A percentile compares a stretch with the other conserved stretches of the same genome.
Conservation (phyloP, 352 stramenopile genomes). For the Phytophthora capsici region DNA sequence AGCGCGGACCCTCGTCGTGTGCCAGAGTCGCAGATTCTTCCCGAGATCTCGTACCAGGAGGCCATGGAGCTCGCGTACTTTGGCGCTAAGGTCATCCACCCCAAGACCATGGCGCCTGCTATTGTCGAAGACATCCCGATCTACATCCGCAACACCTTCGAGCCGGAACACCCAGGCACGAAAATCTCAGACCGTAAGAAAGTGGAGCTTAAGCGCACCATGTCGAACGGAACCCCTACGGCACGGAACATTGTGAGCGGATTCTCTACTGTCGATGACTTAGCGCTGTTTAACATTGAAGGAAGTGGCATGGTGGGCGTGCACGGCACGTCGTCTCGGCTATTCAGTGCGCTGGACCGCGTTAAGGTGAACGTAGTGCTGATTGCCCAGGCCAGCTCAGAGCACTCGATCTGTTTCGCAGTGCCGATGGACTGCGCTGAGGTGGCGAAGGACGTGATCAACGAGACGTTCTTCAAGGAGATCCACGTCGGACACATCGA, state of each 20-base stretch:
- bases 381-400: conserved; percentile 94
- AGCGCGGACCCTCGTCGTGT: conserved; percentile 95
- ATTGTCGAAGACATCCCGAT: conserved; percentile 95
- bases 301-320: conserved; percentile 95
- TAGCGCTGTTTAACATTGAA: conserved; percentile 97
- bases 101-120: conserved; percentile 95
- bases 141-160: conserved; percentile 98
- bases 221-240: conserved; percentile 64
- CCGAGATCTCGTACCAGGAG: conserved; percentile 96
- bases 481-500: conserved; percentile 87
- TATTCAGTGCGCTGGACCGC: conserved; percentile 93
- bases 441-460: conserved; percentile 74
- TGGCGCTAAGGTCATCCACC: conserved; percentile 97
- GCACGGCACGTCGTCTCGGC: conserved; percentile 90
- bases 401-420: conserved; percentile 97
- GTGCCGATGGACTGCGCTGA: conserved; percentile 78
- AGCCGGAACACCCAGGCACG: conserved; percentile 80
- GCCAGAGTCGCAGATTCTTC: conserved; percentile 89
- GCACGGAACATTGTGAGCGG: conserved; percentile 85
- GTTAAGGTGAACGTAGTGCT: conserved; percentile 95
- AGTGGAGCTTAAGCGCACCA: conserved; percentile 61
- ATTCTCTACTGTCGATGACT: conserved; percentile 94
- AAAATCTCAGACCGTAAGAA: conserved; percentile 77
- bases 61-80: conserved; percentile 99
- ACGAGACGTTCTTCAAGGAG: conserved; percentile 90